Conservation (phyloP, 2,329 filamentous ascomycete species). For the Arthrinium puccinioides region DNA sequence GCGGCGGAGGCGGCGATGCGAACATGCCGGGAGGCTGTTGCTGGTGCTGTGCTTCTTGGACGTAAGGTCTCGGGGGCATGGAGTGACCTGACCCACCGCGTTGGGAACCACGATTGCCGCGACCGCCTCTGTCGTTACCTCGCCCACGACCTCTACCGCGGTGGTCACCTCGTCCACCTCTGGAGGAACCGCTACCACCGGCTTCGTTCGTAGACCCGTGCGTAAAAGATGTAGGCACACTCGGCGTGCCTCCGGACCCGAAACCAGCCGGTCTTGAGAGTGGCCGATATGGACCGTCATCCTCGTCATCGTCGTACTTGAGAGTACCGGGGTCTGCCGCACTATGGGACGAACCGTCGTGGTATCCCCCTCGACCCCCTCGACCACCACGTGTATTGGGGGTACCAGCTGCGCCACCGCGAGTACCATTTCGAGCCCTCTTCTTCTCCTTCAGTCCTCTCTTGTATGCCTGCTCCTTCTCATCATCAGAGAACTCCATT, state of each 20-base stretch:
- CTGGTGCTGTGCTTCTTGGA: slow-evolving; percentile 24
- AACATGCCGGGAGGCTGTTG: slow-evolving; percentile 12
- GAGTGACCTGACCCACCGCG: slow-evolving; percentile 38
- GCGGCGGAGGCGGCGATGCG: slow-evolving; percentile 9
- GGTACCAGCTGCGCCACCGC: slow-evolving; percentile 25
- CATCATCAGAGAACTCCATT: slow-evolving; percentile 93
- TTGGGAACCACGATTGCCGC: slow-evolving; percentile 30
- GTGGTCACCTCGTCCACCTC: slow-evolving; percentile 36
- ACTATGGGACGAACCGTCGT: slow-evolving; percentile 23
- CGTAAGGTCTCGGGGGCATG: slow-evolving; percentile 23
- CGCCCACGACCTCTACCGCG: slow-evolving; percentile 37
- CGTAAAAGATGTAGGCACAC: slow-evolving; percentile 29
- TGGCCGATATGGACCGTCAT: slow-evolving; percentile 61
- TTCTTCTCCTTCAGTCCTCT: slow-evolving; percentile 60
- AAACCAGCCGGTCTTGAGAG: slow-evolving; percentile 61
- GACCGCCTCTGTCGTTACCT: slow-evolving; percentile 27
- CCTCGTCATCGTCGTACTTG: slow-evolving; percentile 65
- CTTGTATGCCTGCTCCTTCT: slow-evolving; percentile 82
- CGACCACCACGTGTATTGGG: slow-evolving; percentile 24
- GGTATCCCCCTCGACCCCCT: slow-evolving; percentile 1
- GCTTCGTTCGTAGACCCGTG: slow-evolving; percentile 16
- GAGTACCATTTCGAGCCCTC: slow-evolving; percentile 31
- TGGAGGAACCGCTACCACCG: slow-evolving; percentile 20
- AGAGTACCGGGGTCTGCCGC: slow-evolving; percentile 30
- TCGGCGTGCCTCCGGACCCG: slow-evolving; percentile 39